These are phyloP conservation scores for Tritrichomonas musculus DNA, from an alignment of 208 protist genomes.

Conservation along the genomic window DNA sequence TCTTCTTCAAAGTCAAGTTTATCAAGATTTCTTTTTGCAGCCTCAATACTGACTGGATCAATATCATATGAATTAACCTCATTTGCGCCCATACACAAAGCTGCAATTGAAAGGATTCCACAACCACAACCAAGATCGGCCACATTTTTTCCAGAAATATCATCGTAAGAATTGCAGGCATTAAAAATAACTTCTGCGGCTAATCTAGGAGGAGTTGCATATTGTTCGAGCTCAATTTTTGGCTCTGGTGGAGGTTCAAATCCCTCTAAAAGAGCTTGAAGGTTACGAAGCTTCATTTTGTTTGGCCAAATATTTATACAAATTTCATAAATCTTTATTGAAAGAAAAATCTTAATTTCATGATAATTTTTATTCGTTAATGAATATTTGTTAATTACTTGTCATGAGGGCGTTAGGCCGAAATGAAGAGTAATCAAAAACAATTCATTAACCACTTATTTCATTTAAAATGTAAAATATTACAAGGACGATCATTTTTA, in stretches of 20 bases:
- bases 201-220: conserved; percentile 43
- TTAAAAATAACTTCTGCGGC: conserved; percentile 37
- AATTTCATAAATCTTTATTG: no score
- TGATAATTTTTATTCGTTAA: no score
- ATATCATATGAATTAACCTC: conserved; percentile 34
- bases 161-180: background rate
- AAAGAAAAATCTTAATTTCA: no score
- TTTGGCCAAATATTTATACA: no score
- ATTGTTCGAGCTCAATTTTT: conserved; percentile 48
- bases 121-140: conserved; percentile 35
- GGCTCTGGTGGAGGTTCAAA: conserved; percentile 41
- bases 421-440: no score
- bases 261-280: conserved; percentile 41
- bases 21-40: conserved; percentile 33
- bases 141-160: conserved; percentile 40
- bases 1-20: conserved; percentile 24
- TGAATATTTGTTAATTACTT: no score
- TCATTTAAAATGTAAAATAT: no score
- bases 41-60: conserved; percentile 31
- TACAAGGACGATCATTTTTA: no score
- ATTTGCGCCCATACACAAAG: background rate
- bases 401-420: no score
- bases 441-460: no score
- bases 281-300: conserved; percentile 45
- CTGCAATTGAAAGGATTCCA: conserved; percentile 38